Base-by-base conservation (phyloP, 2,329 filamentous ascomycete genomes). In the Neoscytalidium dimidiatum region DNA sequence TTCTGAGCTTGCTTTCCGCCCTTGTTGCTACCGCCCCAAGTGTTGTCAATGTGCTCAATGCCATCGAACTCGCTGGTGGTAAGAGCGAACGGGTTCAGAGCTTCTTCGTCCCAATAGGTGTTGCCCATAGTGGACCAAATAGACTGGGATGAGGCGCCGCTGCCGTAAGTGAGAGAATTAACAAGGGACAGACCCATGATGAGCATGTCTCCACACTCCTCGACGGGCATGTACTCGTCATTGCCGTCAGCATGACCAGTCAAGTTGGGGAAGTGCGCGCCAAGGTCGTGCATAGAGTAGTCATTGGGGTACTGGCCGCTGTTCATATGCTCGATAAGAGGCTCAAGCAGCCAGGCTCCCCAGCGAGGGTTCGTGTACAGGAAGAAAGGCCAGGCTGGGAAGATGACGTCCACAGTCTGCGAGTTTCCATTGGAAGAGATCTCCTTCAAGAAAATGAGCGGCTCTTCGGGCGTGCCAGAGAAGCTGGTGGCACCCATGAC, bases 351-450 rank as follows among this genome's bases (percentile, higher is more conserved):
- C 72, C 94, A 94, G 1, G 88, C 90, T 64, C 94, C 80, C 91
- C 91, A 94, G 66, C 86, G 83, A 2, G 92, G 92, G 70, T 94
- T 93, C 19, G 91, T 93, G 73, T 94, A 95, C 21, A 94, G 76
- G 81, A 94, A 94, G 82, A 94, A 95, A 0, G 92, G 91, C 77
- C 92, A 94, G 0, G 91, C 85, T 0, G 92, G 92, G 80, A 93
- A 95, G 70, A 96, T 94, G 64, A 96, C 91, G 78, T 94, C 91
- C 11, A 95, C 90, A 0, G 92, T 95, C 74, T 95, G 92, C 75
- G 89, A 89, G 71, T 96, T 94, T 3, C 92, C 92, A 70, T 94
- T 91, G 2, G 90, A 93, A 1, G 90, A 92, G 64, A 95, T 94
- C 75, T 95, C 92, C 74, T 95, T 95, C 66, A 94, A 79, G 78